Base-by-base conservation (phyloP, 257 asterid species). In the Voacanga thouarsii region DNA sequence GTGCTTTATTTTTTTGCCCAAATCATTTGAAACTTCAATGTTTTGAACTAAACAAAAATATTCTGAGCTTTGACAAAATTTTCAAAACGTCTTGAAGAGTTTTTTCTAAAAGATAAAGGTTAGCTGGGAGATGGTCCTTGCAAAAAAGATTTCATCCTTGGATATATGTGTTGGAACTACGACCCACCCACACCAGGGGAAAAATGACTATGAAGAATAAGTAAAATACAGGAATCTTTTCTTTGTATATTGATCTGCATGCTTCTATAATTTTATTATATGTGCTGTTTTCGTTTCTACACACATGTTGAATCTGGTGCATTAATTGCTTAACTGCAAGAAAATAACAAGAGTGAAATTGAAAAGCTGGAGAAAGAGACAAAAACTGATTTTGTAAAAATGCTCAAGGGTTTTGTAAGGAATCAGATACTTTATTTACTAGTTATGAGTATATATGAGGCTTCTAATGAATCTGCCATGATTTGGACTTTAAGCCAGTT, bases 301-400 rank as follows among this genome's bases (percentile, higher is more conserved):
- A 18, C 24, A 23, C 56, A 65, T 64, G 56, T 49, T 44, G 4
- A 12, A 39, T 49, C 72, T 83, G 71, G 75, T 73, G 60, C 47
- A 67, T 39, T 75, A 45, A 55, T 56, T 77, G 78, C 64, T 73
- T 80, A 67, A 72, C 82, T 84, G 85, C 94, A 96, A 98, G 99
- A 93, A 86, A 90, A 93, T 73, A 96, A 96, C 80, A 87, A 86
- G 85, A 85, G 82, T 55, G 99, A 96, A 83, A 90, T 90, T 63
- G 91, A 88, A 84, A 90, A 98, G 89, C 88, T 96, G n/a, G 94
- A 96, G 61, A 81, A 74, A 73, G 99, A 93, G 85, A 89, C 97
- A 82, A 80, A 81, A 78, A 70, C 50, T 23, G 97, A 93, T 85
- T 93, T 93, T 84, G 87, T 86, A 81, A 83, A 89, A 83, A 96